Conservation (phyloP, 2,329 filamentous ascomycete genomes). For the Leptoxyphium fumago region DNA sequence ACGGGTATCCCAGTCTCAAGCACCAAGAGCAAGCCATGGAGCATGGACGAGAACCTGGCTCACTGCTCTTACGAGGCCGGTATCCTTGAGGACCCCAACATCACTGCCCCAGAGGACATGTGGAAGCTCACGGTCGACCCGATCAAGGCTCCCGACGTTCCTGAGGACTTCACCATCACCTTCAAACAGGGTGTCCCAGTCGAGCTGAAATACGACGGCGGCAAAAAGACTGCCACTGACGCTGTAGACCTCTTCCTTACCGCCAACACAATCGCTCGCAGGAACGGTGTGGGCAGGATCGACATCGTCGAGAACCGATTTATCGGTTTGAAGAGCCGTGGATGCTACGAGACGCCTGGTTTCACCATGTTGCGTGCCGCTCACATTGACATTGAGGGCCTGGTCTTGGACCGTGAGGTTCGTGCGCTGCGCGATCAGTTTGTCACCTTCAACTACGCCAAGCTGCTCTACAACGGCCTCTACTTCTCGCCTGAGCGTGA, state of each 20-base stretch:
- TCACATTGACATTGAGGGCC: conserved; percentile 49
- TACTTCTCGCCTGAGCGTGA: conserved; percentile 59
- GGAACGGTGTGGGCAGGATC: conserved; percentile 62
- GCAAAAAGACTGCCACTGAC: conserved; percentile 48
- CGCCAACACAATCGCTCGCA: conserved; percentile 55
- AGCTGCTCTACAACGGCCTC: conserved; percentile 45
- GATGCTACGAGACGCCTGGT: conserved; percentile 61
- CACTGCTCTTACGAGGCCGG: conserved; percentile 73
- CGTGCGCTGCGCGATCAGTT: conserved; percentile 58
- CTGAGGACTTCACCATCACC: conserved; percentile 54
- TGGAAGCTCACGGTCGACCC: conserved; percentile 61
- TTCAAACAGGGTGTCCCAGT: conserved; percentile 64
- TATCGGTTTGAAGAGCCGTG: conserved; percentile 65
- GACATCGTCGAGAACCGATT: conserved; percentile 75
- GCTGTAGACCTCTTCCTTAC: conserved; percentile 57
- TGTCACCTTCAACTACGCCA: conserved; percentile 49
- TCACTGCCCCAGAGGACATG: conserved; percentile 60
- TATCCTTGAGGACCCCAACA: conserved; percentile 51
- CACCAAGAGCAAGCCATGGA: conserved; percentile 59
- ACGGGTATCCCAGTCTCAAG: conserved; percentile 57
- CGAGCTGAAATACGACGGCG: conserved; percentile 45
- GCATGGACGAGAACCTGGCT: conserved; percentile 55
- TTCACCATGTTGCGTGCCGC: conserved; percentile 42
- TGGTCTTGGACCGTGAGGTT: conserved; percentile 54
- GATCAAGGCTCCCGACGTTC: conserved; percentile 52